Evolutionary conservation across 1,284 basidiomycete species (phyloP), one percentile per base, ranked within the genome.

Genomic region (Sporisorium graminicola): DNA sequence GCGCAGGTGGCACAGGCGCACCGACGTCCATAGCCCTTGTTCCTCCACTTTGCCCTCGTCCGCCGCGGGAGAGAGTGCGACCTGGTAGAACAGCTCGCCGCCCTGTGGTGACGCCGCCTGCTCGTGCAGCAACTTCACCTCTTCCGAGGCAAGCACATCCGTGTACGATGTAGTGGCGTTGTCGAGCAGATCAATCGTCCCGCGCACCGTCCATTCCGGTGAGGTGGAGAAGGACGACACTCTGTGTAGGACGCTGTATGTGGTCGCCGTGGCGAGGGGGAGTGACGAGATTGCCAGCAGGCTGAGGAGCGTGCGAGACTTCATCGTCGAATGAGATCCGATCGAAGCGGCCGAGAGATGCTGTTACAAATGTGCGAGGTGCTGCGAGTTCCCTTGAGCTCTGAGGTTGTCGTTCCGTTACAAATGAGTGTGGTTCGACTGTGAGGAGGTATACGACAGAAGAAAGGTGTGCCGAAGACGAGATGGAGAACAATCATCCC

Each of bases 201-300:
- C 65, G 0, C 72, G 58, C 2, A 57, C 5, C 2, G 54, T 55
- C 72, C 72, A 74, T 2, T 58, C 57, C 1, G 60, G 50, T 2
- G 46, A 31, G 10, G 37, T 26, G 29, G 29, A 20, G 59, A 58
- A 61, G 2, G 65, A 26, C 1, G 50, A 33, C 22, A 74, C 47
- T 3, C 72, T 50, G 27, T 74, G 72, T 2, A 70, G 43, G 9
- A 74, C 40, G 20, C 47, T 69, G 57, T 74, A 70, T 12, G 40
- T 57, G n/a, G 37, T 18, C 3, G 40, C n/a, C 7, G 52, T 49
- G 13, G 24, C 13, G 4, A 46, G 26, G 10, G 29, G 16, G 22
- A 43, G 8, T 2, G 22, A 14, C 6, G 52, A 31, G 27, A 50
- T 35, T 4, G 53, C 33, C 13, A 20, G n/a, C n/a, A 43, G 14